Evolutionary conservation across 1,139 yeast species (phyloP), one percentile per base, ranked within the genome.

Genomic region (Trichomonascaceae sp.): DNA sequence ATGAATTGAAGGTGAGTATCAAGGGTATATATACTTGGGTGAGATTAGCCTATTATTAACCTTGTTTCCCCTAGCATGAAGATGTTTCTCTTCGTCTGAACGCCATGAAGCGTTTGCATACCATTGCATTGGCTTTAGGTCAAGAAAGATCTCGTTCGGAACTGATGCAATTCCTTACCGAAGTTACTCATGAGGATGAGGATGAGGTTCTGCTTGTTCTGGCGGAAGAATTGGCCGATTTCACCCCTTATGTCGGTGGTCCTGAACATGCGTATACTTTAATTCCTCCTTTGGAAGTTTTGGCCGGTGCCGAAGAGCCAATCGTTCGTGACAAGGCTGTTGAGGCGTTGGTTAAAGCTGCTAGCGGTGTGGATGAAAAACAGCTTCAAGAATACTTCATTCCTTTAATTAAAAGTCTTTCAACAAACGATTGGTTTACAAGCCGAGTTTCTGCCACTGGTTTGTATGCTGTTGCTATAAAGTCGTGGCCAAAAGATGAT

Each of bases 301-400:
- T 95, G 61, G 91, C 96, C 5, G 86, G 95, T 13, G 87, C 95
- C 69, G 99, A 95, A 72, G 99, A 95, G 71, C 98, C 99, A n/a
- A 80, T 91, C 50, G 99, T 95, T 27, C 80, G 99, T 64, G 98
- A 93, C 65, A 87, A 88, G 66, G 98, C 99, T 12, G 91, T 93
- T 53, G 87, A 81, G 39, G 87, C 98, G 0, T 76, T 95, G 63
- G 87, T 89, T 68, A 75, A 75, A 54, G 81, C 93, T 60, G 83
- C 91, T 57, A 73, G 74, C 54, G 83, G 82, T 52, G 77, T 93
- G 64, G 72, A 85, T n/a, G 72, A 77, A 54, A 82, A 79, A 22
- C 96, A 90, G 68, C 74, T 90, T 47, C 79, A 78, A 59, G 78
- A 79, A 52, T 79, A 83, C 53, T 86, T 87, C 65, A 78, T 90